Base-by-base conservation (phyloP, 805 yeast genomes). In the Saturnispora serradocipensis region DNA sequence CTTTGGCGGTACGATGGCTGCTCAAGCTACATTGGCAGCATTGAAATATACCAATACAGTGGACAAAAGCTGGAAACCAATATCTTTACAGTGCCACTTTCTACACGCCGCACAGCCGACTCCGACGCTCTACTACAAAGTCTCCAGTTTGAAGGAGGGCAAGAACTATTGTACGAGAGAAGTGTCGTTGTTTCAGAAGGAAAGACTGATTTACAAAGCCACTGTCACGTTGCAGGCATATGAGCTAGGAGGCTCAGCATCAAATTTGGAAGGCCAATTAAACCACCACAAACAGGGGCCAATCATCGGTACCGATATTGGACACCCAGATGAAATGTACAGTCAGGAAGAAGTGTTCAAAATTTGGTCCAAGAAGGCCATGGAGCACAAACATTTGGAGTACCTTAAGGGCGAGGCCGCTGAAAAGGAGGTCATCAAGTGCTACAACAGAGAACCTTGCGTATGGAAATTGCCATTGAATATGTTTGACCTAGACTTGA, bases 1-100 rank as follows among this genome's bases (percentile, higher is more conserved):
- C 0, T 84, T 82, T 67, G 89, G 89, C 2, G 89, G 90, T 9
- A 79, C 82, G 18, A 67, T 80, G 43, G 79, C 81, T 16, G 86
- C 86, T 0, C 89, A 84, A 58, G 70, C 88, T 2, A 64, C 83
- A 3, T 63, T 76, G 53, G 87, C 86, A 5, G 81, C 84, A 2
- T 67, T 82, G 34, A 70, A 73, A 46, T 75, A 80, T 7, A 70
- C 79, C 5, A 72, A 74, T n/a, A 52, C 60, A 13, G 40, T 46
- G 1, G 54, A 57, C 6, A 61, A 57, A 2, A 58, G 64, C 20
- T 77, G 76, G 65, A 68, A 67, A 28, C 88, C 89, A 1, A 73
- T 76, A 34, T 76, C 87, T 10, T 66, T 81, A 51, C 89, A 84
- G 60, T 73, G 82, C 16, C 81, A 78, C 61, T 84, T 84, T 59